Evolutionary conservation across 306 rosid species (phyloP), one percentile per base, ranked within the genome.

Genomic region (Cercis canadensis): DNA sequence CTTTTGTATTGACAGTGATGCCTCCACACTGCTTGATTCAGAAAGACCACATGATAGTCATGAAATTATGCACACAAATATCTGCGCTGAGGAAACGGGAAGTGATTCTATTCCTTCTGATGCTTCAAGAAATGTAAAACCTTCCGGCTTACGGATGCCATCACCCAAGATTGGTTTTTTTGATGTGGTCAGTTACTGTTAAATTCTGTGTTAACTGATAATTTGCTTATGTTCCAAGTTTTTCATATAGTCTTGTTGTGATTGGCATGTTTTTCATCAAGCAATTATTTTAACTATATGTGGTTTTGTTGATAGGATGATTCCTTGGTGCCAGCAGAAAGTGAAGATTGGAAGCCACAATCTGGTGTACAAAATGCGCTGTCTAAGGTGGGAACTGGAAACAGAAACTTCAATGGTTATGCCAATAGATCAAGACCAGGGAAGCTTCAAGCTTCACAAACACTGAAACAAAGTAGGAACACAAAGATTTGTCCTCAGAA

Each of bases 141-240:
- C 90, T 64, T 87, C 90, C 0, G 54, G 86, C 32, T 86, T 85
- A 0, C 70, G 86, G 73, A 59, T 74, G 62, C 90, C 89, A 55
- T 81, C 89, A 3, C 85, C 90, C 11, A 83, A 78, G 55, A 62
- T 74, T 31, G 92, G 87, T 0, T 87, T 59, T 37, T 89, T 86
- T 8, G 85, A 85, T 11, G 32, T 39, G 92, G 92, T 89, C 32
- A 75, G 74, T 73, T 62, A n/a, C 49, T 32, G 11, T 9, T 15
- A 17, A 4, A 37, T 59, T 52, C 40, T 19, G 7, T 51, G 33
- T 40, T 50, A 21, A 5, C 31, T 43, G 3, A 13, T 39, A 10
- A 12, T 11, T 62, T 15, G 21, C 39, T 52, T 24, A 32, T 63
- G 5, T 39, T 67, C 8, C 13, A n/a, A 10, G 12, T 33, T 50